These are phyloP conservation scores for Candida anglica DNA, from an alignment of 805 yeast species.

Conservation along the genomic window DNA sequence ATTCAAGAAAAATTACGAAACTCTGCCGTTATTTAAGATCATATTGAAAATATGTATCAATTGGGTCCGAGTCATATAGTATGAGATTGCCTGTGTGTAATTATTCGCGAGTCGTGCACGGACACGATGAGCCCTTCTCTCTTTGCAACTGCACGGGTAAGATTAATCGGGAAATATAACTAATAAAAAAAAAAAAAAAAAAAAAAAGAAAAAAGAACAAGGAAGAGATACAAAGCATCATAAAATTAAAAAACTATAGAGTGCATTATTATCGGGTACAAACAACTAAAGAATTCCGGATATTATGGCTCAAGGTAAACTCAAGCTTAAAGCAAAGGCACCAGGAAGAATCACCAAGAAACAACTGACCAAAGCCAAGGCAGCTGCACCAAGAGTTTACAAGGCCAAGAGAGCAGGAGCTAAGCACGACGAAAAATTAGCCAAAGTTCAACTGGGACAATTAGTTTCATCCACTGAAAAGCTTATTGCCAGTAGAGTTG, in stretches of 20 bases:
- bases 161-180: background rate
- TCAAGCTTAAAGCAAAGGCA: conserved; percentile 51
- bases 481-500: conserved; percentile 83
- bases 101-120: background rate
- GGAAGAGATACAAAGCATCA: background rate
- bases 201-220: background rate
- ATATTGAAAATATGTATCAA: no score
- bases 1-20: no score
- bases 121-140: background rate
- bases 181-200: background rate
- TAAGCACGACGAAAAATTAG: conserved; percentile 45
- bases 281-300: no score
- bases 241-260: no score
- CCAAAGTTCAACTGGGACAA: conserved; percentile 53
- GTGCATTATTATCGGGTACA: no score
- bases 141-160: background rate
- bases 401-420: conserved; percentile 62
- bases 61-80: no score
- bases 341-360: conserved; percentile 58
- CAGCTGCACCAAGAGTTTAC: conserved; percentile 66
- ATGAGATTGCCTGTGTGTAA: background rate
- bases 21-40: no score
- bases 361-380: conserved; percentile 61
- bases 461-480: conserved; percentile 70
- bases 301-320: conserved; percentile 69